Evolutionary conservation across 805 yeast genomes (phyloP).

Genomic region (Candida glaebosa): DNA sequence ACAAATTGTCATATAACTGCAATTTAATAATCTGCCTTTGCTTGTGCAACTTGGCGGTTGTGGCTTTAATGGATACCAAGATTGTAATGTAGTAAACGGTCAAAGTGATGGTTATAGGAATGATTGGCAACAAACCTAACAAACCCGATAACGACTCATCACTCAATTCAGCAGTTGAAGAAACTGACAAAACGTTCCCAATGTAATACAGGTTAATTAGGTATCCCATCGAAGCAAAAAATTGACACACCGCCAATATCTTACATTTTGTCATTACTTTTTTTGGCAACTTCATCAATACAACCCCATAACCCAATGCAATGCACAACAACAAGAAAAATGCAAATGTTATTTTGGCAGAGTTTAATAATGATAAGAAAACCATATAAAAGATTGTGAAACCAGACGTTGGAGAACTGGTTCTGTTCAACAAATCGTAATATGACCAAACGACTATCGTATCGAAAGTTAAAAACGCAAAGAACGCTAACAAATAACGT

Average conservation of each 20-base stretch:
- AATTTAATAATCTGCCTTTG: slow-evolving; percentile 92
- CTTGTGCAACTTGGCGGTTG: slow-evolving; percentile 68
- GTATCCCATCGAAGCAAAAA: slow-evolving; percentile 32
- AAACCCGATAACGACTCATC: slow-evolving; percentile 45
- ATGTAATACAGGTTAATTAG: slow-evolving; percentile 31
- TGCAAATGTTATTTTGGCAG: slow-evolving; percentile 80
- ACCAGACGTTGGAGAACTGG: slow-evolving; percentile 46
- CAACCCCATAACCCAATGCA: slow-evolving; percentile 92
- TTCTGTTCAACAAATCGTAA: slow-evolving; percentile 74
- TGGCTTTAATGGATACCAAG: slow-evolving; percentile 66
- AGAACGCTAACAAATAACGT: slow-evolving; percentile 83
- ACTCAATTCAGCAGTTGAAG: slow-evolving; percentile 34
- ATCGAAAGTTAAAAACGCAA: slow-evolving; percentile 77
- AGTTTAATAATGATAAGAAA: slow-evolving; percentile 73
- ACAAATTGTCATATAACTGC: slow-evolving; percentile 75
- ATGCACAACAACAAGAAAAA: slow-evolving; percentile 84
- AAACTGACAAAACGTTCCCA: slow-evolving; percentile 20
- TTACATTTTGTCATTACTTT: slow-evolving; percentile 61
- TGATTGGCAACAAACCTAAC: slow-evolving; percentile 53
- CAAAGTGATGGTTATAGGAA: slow-evolving; percentile 72
- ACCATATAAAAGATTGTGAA: slow-evolving; percentile 68
- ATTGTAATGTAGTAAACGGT: slow-evolving; percentile 72
- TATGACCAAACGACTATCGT: slow-evolving; percentile 88
- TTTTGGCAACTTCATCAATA: slow-evolving; percentile 76
- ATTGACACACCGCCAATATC: slow-evolving; percentile 38